phyloP scores from a whole-genome alignment of 164 flowering plant species.

The Tetrastigma voinierianum region DNA sequence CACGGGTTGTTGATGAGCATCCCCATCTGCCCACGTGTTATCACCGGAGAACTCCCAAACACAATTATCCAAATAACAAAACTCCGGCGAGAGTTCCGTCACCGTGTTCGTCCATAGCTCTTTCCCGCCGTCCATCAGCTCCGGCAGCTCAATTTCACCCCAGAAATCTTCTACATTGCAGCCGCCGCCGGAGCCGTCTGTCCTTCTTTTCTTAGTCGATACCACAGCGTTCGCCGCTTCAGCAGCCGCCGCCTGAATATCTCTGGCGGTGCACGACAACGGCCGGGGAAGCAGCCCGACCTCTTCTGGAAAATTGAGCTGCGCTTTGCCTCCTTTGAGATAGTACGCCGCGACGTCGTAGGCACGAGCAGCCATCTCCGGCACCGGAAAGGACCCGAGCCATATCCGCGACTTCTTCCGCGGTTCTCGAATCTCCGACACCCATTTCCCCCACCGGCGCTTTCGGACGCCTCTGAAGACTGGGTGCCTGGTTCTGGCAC shows the following conservation, averaged over 20 bases:
- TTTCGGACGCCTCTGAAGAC: constrained; percentile 64
- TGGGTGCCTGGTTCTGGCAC: constrained; percentile 48
- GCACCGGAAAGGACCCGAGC: constrained; percentile 69
- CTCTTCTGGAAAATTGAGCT: constrained; percentile 66
- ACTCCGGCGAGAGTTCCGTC: background rate
- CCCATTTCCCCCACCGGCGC: constrained; percentile 84
- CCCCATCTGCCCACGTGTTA: constrained; percentile 23
- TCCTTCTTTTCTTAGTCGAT: background rate
- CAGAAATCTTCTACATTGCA: constrained; percentile 53
- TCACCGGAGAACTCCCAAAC: constrained; percentile 14
- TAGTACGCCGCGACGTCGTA: constrained; percentile 70
- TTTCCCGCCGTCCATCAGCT: constrained; percentile 22
- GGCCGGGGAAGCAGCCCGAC: constrained; percentile 56
- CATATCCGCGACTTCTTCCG: constrained; percentile 70
- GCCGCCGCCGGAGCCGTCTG: background rate
- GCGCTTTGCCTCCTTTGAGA: constrained; percentile 54
- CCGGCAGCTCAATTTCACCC: constrained; percentile 69
- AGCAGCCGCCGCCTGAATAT: constrained; percentile 68
- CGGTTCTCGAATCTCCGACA: constrained; percentile 77
- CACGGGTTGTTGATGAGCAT: constrained; percentile 13
- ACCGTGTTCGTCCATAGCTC: background rate
- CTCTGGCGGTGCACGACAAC: constrained; percentile 44
- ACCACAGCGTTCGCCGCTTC: constrained; percentile 39
- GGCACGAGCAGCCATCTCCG: constrained; percentile 84
- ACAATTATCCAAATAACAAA: constrained; percentile 12